Base-by-base conservation (phyloP, 2,329 filamentous ascomycete species). In the Colletotrichum scovillei region DNA sequence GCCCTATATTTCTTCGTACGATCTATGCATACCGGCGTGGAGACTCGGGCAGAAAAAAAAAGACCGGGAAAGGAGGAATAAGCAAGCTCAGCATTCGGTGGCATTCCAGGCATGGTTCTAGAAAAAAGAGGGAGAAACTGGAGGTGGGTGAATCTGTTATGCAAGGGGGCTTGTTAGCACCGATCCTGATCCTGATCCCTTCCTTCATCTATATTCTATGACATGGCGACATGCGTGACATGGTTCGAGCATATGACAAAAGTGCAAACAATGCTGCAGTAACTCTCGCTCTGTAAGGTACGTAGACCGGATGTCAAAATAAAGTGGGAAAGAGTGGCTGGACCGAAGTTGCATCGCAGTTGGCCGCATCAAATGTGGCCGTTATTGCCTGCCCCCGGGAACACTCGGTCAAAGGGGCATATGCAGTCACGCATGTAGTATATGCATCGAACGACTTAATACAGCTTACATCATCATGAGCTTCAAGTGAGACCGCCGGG, bases 21-120 rank as follows among this genome's bases (percentile, higher is more conserved):
- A 69, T 64, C 32, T 49, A 30, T 64, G 66, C 70, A 68, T 69
- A 63, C 53, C 64, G 32, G 22, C 57, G 30, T 68, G 46, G 64
- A 63, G 55, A 55, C 32, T n/a, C 49, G 19, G 64, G 30, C n/a
- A 12, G 28, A 52, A 52, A 14, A 30, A 11, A 22, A 35, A 55
- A 22, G 11, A 53, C 49, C 5, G 5, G 38, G 14, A 19, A 28
- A 6, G 14, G 26, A 3, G n/a, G n/a, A 49, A 63, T 56, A 56
- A 35, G 64, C 16, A 67, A 67, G 46, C 30, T 24, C 26, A 56
- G 16, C 24, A 24, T 46, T 28, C n/a, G 14, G 11, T 8, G 26
- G 16, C 53, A 24, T 46, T 28, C n/a, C n/a, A 16, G 9, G 26
- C 46, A 42, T 22, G 19, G n/a, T 63, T 62, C 64, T 57, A 42